These are phyloP conservation scores for Baorangia bicolor DNA, from an alignment of 768 basidiomycete species.

Conservation along the genomic window DNA sequence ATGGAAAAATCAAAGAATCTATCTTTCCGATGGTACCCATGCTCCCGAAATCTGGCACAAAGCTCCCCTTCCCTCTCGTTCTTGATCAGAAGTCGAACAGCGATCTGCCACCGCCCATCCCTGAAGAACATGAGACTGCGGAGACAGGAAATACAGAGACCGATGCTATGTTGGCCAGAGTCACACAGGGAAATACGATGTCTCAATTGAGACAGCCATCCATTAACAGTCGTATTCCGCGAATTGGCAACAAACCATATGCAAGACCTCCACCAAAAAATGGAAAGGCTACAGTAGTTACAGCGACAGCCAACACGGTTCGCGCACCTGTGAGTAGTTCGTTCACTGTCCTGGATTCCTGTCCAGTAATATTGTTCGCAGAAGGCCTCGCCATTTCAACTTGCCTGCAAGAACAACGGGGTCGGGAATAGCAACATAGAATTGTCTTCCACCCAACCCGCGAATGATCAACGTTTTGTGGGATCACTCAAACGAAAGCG, in stretches of 20 bases:
- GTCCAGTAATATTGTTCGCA: background rate
- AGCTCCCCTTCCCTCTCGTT: constrained; percentile 32
- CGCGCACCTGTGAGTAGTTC: constrained; percentile 20
- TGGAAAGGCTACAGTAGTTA: background rate
- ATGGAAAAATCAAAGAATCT: constrained; percentile 18
- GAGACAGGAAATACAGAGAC: constrained; percentile 3
- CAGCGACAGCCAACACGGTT: constrained; percentile 4
- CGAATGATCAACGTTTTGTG: constrained; percentile 5
- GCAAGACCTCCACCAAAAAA: constrained; percentile 35
- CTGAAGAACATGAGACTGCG: constrained; percentile 31
- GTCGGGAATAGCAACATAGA: constrained; percentile 11
- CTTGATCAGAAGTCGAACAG: constrained; percentile 18
- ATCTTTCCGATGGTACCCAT: constrained; percentile 19
- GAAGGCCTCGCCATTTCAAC: constrained; percentile 13
- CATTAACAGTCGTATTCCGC: constrained; percentile 57
- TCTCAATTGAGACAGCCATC: constrained; percentile 49
- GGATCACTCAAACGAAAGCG: constrained; percentile 35
- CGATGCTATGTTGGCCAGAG: constrained; percentile 16
- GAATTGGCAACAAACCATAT: constrained; percentile 60
- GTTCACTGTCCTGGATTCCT: background rate
- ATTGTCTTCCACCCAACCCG: constrained; percentile 2
- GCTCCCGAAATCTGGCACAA: constrained; percentile 7
- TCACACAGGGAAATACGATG: constrained; percentile 31
- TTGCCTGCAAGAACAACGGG: constrained; percentile 7
- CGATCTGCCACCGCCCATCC: constrained; percentile 30